Evolutionary conservation across 2,329 filamentous ascomycete species (phyloP), one percentile per base, ranked within the genome.

Genomic region (Ilyonectria sp.): DNA sequence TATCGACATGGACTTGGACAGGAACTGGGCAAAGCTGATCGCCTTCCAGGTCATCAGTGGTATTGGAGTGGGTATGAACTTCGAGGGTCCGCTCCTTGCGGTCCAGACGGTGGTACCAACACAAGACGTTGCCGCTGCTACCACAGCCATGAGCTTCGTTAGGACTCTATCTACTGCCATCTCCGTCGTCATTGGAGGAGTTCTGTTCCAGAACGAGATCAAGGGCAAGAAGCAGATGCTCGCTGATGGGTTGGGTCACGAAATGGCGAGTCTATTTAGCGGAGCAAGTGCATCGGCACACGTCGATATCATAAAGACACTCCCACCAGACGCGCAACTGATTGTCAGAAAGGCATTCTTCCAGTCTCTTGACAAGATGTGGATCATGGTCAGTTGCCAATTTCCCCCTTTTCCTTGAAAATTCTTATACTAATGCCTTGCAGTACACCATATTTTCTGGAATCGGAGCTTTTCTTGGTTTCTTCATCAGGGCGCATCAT

Each of bases 191-290:
- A 84, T 93, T 35, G 92, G 92, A 5, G 87, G 90, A 3, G 90
- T 93, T 6, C 84, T 94, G 4, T 94, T 94, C 79, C 90, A 93
- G 76, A 93, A 94, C 74, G 81, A 86, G 54, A 91, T 93, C 87
- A 80, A 86, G 62, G 79, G 79, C 29, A 84, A 87, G 64, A 82
- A 83, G 9, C 71, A 80, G 6, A 71, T 76, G 13, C 82, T 91
- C 49, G 78, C 80, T 13, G 73, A 80, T 17, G 77, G 82, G 0
- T 82, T 92, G 0, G 85, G 86, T 1, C 80, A 76, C 1, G 73
- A 85, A 2, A 79, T 83, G 2, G 87, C 87, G 0, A 73, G 76
- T 1, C 71, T 84, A 9, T 84, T 92, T 15, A 83, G 86, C 23
- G 89, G 89, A 17, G 81, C 82, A 67, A 83, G 84, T 63, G 87